These are phyloP conservation scores for Rubia tinctorum DNA, from an alignment of 305 asterid species.

Conservation along the genomic window DNA sequence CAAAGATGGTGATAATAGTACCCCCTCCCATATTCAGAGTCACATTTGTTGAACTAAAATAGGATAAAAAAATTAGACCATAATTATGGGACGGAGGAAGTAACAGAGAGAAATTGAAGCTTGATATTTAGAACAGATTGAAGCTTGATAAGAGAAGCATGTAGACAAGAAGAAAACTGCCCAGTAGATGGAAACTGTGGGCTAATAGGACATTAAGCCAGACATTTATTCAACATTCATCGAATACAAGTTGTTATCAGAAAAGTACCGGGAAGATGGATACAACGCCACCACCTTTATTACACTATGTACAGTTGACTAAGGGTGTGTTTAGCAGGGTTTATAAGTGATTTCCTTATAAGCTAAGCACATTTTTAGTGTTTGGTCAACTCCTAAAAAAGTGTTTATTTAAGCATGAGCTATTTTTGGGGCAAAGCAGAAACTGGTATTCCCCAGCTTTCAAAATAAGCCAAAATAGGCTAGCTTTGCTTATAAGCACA, in stretches of 20 bases:
- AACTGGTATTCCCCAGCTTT: too few species aligned
- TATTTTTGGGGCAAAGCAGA: too few species aligned
- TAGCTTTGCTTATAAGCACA: not conserved
- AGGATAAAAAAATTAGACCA: not conserved
- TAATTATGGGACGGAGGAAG: not conserved
- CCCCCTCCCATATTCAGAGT: not conserved
- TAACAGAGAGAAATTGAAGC: not conserved
- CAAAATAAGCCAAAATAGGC: not conserved
- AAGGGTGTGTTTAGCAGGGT: too few species aligned
- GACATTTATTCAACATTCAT: constrained; percentile 2
- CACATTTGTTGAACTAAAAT: not conserved
- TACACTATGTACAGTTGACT: not conserved
- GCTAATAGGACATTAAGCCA: not conserved
- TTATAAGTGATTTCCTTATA: too few species aligned
- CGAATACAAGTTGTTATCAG: not conserved
- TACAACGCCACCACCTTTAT: not conserved
- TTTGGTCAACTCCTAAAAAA: too few species aligned
- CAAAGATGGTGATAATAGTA: not conserved
- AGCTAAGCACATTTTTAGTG: too few species aligned
- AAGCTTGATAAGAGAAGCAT: not conserved
- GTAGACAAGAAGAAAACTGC: not conserved
- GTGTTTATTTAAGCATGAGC: too few species aligned
- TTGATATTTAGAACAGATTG: too few species aligned
- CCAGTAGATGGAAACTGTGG: not conserved
- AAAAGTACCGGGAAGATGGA: not conserved